Conservation (phyloP, 208 protist genomes). For the Trypanosomatidae sp. region DNA sequence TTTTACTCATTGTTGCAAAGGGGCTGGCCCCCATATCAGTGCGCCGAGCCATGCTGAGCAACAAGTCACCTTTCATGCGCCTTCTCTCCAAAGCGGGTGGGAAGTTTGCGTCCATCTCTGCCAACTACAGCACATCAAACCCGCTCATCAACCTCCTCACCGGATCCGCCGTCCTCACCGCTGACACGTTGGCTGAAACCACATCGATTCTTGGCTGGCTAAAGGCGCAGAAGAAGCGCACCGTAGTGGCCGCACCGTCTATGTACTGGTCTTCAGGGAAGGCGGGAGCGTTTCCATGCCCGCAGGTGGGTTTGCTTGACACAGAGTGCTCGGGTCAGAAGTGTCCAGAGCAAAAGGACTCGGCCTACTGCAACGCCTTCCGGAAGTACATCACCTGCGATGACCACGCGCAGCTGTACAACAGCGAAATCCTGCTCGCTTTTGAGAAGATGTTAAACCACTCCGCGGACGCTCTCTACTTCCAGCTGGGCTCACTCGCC, state of each 20-base stretch:
- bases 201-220: constrained; percentile 51
- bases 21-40: constrained; percentile 35
- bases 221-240: constrained; percentile 31
- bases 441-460: constrained; percentile 38
- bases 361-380: constrained; percentile 55
- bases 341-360: constrained; percentile 26
- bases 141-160: constrained; percentile 61
- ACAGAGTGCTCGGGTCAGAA: constrained; percentile 44
- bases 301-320: constrained; percentile 54
- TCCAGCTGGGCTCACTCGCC: constrained; percentile 37
- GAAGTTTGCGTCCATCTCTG: constrained; percentile 26
- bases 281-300: constrained; percentile 16
- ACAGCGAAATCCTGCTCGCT: constrained; percentile 39
- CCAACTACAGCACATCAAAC: constrained; percentile 7
- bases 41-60: constrained; percentile 43
- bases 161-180: constrained; percentile 22
- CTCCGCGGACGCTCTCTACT: constrained; percentile 57
- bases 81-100: constrained; percentile 43
- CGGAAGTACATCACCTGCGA: constrained; percentile 59
- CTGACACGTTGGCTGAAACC: constrained; percentile 27
- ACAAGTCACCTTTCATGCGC: constrained; percentile 66
- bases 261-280: constrained; percentile 43
- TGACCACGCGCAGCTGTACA: constrained; percentile 44
- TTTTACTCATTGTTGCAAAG: constrained; percentile 54
- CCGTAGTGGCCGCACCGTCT: constrained; percentile 49